Conservation (phyloP, 2,329 filamentous ascomycete genomes). For the Xenoacremonium recifei region DNA sequence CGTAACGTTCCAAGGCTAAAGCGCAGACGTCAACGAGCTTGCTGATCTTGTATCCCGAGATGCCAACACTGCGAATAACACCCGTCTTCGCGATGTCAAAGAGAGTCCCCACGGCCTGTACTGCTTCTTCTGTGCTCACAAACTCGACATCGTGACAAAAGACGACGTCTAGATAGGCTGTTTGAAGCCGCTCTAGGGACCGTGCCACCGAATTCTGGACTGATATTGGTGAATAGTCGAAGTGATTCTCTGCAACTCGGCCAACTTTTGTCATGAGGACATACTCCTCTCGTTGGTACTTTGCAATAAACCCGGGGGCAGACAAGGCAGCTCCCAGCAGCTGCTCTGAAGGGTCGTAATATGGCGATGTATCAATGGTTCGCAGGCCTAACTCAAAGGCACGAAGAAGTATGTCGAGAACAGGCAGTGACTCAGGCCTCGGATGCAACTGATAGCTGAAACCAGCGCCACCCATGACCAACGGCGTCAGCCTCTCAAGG, state of each 20-base stretch:
- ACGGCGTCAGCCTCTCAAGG: too few relatives aligned
- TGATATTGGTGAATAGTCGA: conserved; percentile 4
- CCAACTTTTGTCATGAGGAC: conserved; percentile 6
- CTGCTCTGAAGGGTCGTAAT: conserved; percentile 4
- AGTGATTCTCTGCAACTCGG: conserved; percentile 1
- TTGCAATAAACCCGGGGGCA: background rate
- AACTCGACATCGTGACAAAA: conserved; percentile 6
- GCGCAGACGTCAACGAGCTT: background rate
- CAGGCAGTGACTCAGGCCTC: too few relatives aligned
- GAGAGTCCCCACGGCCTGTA: background rate
- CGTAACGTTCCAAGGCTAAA: background rate
- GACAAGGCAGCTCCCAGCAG: conserved; percentile 3
- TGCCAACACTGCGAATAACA: background rate
- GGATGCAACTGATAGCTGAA: too few relatives aligned
- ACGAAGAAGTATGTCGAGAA: background rate
- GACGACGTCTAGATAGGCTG: conserved; percentile 5
- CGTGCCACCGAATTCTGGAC: conserved; percentile 1
- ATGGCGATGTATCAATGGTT: conserved; percentile 5
- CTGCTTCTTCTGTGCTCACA: background rate
- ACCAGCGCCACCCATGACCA: too few relatives aligned
- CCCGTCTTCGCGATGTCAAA: background rate
- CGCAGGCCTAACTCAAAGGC: background rate
- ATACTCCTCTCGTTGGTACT: conserved; percentile 1
- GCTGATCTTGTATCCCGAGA: background rate
- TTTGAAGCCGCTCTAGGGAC: conserved; percentile 2